A percentile compares a stretch with the other conserved stretches of the same genome.
These are phyloP conservation scores for Boletus fagicola DNA, from an alignment of 768 basidiomycete genomes.

Conservation along the genomic window DNA sequence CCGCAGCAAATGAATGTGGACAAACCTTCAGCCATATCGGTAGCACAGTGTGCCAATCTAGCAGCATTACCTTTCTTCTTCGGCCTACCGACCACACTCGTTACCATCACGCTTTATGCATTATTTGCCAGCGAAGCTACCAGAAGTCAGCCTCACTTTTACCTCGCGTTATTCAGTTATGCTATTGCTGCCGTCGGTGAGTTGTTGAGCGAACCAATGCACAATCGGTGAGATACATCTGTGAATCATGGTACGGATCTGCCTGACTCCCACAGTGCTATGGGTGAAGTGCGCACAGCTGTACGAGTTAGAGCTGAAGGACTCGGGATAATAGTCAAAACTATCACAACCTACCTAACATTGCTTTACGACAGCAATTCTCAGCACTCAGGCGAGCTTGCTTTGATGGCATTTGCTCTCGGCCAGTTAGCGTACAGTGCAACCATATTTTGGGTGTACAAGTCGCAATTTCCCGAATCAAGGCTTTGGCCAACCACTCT, in stretches of 20 bases:
- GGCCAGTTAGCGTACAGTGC: constrained; percentile 80
- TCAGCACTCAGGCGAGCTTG: constrained; percentile 40
- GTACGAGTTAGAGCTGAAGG: constrained; percentile 87
- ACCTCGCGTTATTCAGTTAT: constrained; percentile 63
- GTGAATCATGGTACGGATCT: not conserved
- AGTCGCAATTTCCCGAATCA: constrained; percentile 38
- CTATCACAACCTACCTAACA: constrained; percentile 65
- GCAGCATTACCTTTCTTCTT: constrained; percentile 63
- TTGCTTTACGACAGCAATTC: constrained; percentile 50
- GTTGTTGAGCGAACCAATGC: constrained; percentile 79
- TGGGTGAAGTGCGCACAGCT: constrained; percentile 62
- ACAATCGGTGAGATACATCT: constrained; percentile 54
- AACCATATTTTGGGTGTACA: constrained; percentile 56
- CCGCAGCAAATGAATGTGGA: constrained; percentile 15
- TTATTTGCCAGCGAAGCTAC: constrained; percentile 52
- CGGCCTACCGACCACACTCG: constrained; percentile 63
- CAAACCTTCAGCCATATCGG: not conserved
- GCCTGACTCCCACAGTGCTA: constrained; percentile 49
- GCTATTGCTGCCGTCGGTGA: constrained; percentile 73
- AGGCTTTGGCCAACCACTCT: constrained; percentile 35
- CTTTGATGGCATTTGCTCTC: constrained; percentile 79
- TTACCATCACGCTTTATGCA: constrained; percentile 54
- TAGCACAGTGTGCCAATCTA: constrained; percentile 42
- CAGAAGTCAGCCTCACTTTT: constrained; percentile 62
- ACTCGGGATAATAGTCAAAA: constrained; percentile 70